phyloP scores from a whole-genome alignment of 352 stramenopile genomes.

The Aphanomyces euteiches region DNA sequence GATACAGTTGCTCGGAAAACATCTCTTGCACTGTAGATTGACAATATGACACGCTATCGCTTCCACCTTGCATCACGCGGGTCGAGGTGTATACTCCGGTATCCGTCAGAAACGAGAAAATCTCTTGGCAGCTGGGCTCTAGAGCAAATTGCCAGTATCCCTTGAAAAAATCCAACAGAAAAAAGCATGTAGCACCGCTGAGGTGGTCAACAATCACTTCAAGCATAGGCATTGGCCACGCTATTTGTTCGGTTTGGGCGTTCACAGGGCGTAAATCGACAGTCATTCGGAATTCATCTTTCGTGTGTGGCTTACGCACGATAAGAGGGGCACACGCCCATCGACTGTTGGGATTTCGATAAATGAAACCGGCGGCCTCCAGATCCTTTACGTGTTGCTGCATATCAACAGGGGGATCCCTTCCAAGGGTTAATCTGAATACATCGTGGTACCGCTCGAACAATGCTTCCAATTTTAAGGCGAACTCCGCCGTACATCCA shows the following conservation, averaged over 20 bases:
- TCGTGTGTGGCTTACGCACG: conserved; percentile 32
- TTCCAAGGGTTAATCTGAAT: conserved; percentile 24
- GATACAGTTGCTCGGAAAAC: conserved; percentile 25
- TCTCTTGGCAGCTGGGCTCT: conserved; percentile 29
- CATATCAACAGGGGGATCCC: conserved; percentile 30
- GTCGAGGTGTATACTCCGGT: conserved; percentile 33
- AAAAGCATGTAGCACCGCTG: conserved; percentile 14
- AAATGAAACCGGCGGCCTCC: conserved; percentile 21
- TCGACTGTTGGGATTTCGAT: conserved; percentile 17
- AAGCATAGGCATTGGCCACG: conserved; percentile 30
- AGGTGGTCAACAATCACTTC: conserved; percentile 17
- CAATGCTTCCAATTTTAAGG: not conserved
- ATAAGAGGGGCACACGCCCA: conserved; percentile 32
- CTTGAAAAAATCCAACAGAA: conserved; percentile 26
- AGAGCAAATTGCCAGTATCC: conserved; percentile 28
- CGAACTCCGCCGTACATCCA: not conserved
- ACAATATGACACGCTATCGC: conserved; percentile 33
- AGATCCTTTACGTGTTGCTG: conserved; percentile 28
- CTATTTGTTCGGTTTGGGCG: conserved; percentile 20
- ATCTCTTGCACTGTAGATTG: conserved; percentile 34
- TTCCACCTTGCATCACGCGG: conserved; percentile 32
- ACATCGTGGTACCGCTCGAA: not conserved
- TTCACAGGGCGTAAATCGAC: conserved; percentile 31
- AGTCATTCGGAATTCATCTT: conserved; percentile 27
- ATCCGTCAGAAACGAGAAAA: conserved; percentile 34